phyloP scores from a whole-genome alignment of 1,139 yeast genomes.

The Yamadazyma oceani region DNA sequence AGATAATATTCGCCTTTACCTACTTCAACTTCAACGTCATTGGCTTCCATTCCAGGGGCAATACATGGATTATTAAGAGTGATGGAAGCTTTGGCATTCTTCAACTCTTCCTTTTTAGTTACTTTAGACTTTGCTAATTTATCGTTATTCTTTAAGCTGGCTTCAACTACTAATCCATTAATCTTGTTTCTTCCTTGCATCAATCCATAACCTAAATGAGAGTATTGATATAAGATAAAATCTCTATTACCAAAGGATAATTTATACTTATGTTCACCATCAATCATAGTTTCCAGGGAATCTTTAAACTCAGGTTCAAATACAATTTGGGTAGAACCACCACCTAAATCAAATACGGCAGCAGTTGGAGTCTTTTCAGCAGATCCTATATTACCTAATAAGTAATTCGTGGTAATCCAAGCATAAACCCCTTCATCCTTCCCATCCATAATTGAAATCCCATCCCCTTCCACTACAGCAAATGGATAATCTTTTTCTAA shows the following conservation, averaged over 20 bases:
- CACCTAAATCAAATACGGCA: slow-evolving; percentile 97
- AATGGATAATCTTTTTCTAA: slow-evolving; percentile 82
- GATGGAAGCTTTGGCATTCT: slow-evolving; percentile 37
- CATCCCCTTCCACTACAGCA: slow-evolving; percentile 82
- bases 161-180: slow-evolving; percentile 57
- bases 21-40: slow-evolving; percentile 57
- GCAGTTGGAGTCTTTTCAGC: slow-evolving; percentile 76
- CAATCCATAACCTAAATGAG: slow-evolving; percentile 93
- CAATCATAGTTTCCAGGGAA: slow-evolving; percentile 52
- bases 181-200: slow-evolving; percentile 90
- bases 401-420: slow-evolving; percentile 94
- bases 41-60: slow-evolving; percentile 66
- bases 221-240: slow-evolving; percentile 86
- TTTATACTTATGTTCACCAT: slow-evolving; percentile 86
- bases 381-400: slow-evolving; percentile 88
- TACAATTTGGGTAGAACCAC: slow-evolving; percentile 97
- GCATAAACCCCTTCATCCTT: slow-evolving; percentile 98
- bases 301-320: slow-evolving; percentile 79
- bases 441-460: slow-evolving; percentile 92
- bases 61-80: slow-evolving; percentile 77
- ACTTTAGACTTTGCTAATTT: slow-evolving; percentile 23
- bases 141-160: slow-evolving; percentile 39
- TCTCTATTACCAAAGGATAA: slow-evolving; percentile 78
- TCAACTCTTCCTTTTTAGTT: slow-evolving; percentile 37
- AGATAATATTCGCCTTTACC: slow-evolving; percentile 49